A percentile compares a stretch with the other conserved stretches of the same genome.
phyloP scores from a whole-genome alignment of 1,284 basidiomycete genomes.

The Cryptococcus wingfieldii region DNA sequence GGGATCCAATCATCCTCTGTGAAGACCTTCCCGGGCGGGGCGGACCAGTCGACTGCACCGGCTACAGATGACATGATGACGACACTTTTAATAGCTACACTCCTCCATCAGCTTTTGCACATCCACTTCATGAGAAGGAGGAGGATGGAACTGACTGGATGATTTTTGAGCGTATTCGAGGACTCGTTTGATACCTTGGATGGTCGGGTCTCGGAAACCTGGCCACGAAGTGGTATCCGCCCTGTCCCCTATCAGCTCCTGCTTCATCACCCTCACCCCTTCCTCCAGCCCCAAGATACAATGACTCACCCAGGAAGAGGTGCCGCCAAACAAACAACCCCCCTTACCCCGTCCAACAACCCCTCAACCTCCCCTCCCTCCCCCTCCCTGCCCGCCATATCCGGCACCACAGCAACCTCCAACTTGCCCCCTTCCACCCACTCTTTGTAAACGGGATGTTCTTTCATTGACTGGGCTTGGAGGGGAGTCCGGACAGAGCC shows the following conservation, averaged over 20 bases:
- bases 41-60: conserved; percentile 18
- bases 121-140: too few species aligned
- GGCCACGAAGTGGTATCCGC: background rate
- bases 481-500: background rate
- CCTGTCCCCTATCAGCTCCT: background rate
- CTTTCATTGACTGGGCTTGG: background rate
- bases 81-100: conserved; percentile 45
- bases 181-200: too few species aligned
- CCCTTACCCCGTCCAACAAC: background rate
- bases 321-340: background rate
- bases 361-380: conserved; percentile 1
- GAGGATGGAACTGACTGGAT: too few species aligned
- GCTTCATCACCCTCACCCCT: too few species aligned
- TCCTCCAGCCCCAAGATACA: background rate
- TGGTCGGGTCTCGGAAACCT: too few species aligned
- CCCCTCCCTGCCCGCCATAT: conserved; percentile 8
- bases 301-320: background rate
- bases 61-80: conserved; percentile 52
- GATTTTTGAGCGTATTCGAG: too few species aligned
- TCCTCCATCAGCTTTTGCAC: too few species aligned
- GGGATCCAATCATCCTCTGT: conserved; percentile 42
- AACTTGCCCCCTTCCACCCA: background rate
- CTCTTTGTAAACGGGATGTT: background rate
- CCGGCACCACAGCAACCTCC: background rate
- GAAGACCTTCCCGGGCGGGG: conserved; percentile 24